Base-by-base conservation (phyloP, 2,329 filamentous ascomycete genomes). In the Hysterium pulicare region DNA sequence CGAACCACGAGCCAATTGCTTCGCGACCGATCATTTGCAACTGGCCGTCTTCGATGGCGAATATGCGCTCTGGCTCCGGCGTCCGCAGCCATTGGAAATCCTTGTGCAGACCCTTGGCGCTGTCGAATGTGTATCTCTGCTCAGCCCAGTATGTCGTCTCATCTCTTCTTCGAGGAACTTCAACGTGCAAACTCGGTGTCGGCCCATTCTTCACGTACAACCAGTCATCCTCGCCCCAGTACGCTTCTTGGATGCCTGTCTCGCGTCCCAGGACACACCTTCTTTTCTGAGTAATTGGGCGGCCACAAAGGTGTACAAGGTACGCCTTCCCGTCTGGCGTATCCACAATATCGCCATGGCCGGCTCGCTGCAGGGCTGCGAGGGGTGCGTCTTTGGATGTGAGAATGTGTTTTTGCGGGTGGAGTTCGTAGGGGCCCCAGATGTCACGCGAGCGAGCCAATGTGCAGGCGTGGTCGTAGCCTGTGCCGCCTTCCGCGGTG, bases 221-320 rank as follows among this genome's bases (percentile, higher is more conserved):
- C 81, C 81, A 83, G 53, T 79, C 79, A 34, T 83, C 77, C 9
- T 76, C 64, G n/a, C 45, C 48, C 81, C 80, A 83, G 56, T 71
- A 75, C 0, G 74, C 78, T 50, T 81, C 76, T 51, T 83, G 80
- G 16, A 83, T 78, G 0, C 55, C 53, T 2, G 53, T 58, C 38
- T 67, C 64, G 4, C 64, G 61, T 3, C 64, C 64, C 6, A 67
- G 56, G 16, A 66, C 61, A 37, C 62, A 67, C 10, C 61, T 57
- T 4, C 59, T 53, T 15, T 47, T 44, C 30, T 66, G 56, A 3
- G 62, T 64, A 2, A 49, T 63, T 4, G 63, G 62, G 2, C 64
- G 60, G 2, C 62, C 62, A 1, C 57, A 54, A 2, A 67, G 49
- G 45, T 66, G 62, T 3, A 67, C 64, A 2, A 63, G 40, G 35